Evolutionary conservation across 192 early-diverging fungal species (phyloP), one percentile per base, ranked within the genome.

Genomic region (Linnemannia hyalina): DNA sequence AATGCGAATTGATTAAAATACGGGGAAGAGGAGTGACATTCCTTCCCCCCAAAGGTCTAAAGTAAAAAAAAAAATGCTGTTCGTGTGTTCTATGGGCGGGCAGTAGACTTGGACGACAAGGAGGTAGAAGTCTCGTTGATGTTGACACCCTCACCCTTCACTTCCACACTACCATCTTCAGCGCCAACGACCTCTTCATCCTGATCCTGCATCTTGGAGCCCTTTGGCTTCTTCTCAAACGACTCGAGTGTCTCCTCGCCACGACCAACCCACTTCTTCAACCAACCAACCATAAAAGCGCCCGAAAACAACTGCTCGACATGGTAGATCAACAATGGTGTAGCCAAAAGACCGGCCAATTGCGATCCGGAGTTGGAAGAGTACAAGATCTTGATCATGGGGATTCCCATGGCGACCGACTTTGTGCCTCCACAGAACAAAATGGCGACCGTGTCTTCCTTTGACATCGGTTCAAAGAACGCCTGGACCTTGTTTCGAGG

Each of bases 361-460:
- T 72, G 74, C 86, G 82, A 76, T 87, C 85, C 57, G 90, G 93
- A 44, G 82, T 82, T 83, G 42, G 81, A 82, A 35, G 85, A 80
- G 63, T 94, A 95, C 54, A 95, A 82, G n/a, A 95, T 90, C 77
- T 94, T 94, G 82, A 95, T 95, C 70, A 95, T 89, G 3, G 95
- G 95, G 23, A 95, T 93, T 26, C 95, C 95, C 87, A 95, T 91
- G 1, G 95, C 93, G 29, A 95, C 93, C 4, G 95, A 94, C 77
- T 95, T 95, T 3, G 95, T 95, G 5, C 93, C 93, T 18, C 91
- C 95, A 82, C 94, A 94, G 80, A 92, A 94, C 83, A 93, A 83
- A 55, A 95, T 91, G 0, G 95, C 94, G 15, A 94, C 90, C 0
- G 93, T 91, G 76, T 93, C 93, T 29, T 86, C 82, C 35, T 91